phyloP scores from a whole-genome alignment of 495 filamentous ascomycete species.

The Articulospora tetracladia region DNA sequence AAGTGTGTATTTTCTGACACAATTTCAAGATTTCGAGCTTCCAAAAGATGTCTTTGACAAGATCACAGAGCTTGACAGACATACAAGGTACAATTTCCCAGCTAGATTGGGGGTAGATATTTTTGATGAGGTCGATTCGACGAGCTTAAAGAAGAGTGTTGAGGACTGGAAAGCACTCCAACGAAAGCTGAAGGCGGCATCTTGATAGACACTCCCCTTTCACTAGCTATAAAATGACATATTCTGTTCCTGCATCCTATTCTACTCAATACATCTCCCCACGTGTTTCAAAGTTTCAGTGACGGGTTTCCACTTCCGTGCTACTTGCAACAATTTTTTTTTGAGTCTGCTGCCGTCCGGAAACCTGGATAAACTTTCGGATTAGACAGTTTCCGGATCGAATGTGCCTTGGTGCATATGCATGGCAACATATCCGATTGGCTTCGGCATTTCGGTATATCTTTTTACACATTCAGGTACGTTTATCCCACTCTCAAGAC shows the following conservation, averaged over 20 bases:
- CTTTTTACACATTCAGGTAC: not conserved
- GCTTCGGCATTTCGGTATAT: not conserved
- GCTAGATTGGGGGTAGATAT: slow-evolving; percentile 47
- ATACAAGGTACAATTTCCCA: slow-evolving; percentile 48
- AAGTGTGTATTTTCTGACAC: slow-evolving; percentile 1
- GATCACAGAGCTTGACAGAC: slow-evolving; percentile 41
- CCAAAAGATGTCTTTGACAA: slow-evolving; percentile 41
- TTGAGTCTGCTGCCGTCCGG: too few species aligned
- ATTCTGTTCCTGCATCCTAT: not conserved
- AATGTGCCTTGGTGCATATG: not conserved
- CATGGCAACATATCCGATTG: not conserved
- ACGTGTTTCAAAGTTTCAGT: too few species aligned
- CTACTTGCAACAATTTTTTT: too few species aligned
- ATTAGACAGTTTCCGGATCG: not conserved
- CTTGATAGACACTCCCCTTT: not conserved
- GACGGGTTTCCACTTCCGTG: too few species aligned
- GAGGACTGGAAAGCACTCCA: slow-evolving; percentile 41
- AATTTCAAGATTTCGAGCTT: slow-evolving; percentile 41
- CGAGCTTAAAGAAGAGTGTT: slow-evolving; percentile 39
- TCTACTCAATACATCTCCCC: too few species aligned
- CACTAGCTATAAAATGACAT: not conserved
- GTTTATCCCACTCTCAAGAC: not conserved
- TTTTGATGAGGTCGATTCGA: slow-evolving; percentile 44
- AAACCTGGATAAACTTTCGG: too few species aligned
- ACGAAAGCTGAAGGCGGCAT: slow-evolving; percentile 25